Conservation (phyloP, 2,329 filamentous ascomycete genomes). For the Macrophomina phaseolina region DNA sequence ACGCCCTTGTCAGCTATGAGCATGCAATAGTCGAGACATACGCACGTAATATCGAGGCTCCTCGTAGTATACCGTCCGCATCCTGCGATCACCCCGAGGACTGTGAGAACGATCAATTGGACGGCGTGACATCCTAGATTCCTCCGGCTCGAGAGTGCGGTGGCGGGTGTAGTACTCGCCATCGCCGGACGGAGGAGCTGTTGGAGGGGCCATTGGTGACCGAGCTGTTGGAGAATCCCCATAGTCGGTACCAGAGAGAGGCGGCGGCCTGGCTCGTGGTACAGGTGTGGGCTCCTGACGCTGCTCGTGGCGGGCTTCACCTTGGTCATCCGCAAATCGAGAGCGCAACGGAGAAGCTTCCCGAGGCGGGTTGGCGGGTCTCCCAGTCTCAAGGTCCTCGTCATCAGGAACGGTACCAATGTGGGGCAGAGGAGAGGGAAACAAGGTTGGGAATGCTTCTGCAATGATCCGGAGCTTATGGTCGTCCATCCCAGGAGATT, state of each 20-base stretch:
- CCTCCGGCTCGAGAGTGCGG: constrained; percentile 30
- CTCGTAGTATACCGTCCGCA: constrained; percentile 36
- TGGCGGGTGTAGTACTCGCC: constrained; percentile 31
- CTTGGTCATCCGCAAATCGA: constrained; percentile 9
- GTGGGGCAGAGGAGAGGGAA: constrained; percentile 50
- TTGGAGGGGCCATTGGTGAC: constrained; percentile 16
- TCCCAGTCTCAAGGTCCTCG: constrained; percentile 34
- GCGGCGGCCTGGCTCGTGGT: background rate
- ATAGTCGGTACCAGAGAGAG: background rate
- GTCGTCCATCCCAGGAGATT: constrained; percentile 62
- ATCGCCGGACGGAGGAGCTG: constrained; percentile 1
- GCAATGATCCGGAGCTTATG: constrained; percentile 59
- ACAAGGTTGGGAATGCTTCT: constrained; percentile 56
- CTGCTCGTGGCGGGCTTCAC: background rate
- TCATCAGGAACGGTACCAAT: constrained; percentile 46
- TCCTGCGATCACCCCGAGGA: constrained; percentile 34
- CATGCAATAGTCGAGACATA: constrained; percentile 27
- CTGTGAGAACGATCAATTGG: constrained; percentile 32
- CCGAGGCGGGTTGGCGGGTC: background rate
- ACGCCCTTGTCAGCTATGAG: constrained; percentile 25
- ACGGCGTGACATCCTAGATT: constrained; percentile 27
- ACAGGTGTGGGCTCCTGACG: constrained; percentile 6
- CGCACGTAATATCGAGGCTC: constrained; percentile 44
- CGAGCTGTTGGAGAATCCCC: background rate
- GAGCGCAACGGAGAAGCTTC: background rate